Evolutionary conservation across 2,329 filamentous ascomycete species (phyloP), one percentile per base, ranked within the genome.

Genomic region (Aspergillus quadrilineatus): DNA sequence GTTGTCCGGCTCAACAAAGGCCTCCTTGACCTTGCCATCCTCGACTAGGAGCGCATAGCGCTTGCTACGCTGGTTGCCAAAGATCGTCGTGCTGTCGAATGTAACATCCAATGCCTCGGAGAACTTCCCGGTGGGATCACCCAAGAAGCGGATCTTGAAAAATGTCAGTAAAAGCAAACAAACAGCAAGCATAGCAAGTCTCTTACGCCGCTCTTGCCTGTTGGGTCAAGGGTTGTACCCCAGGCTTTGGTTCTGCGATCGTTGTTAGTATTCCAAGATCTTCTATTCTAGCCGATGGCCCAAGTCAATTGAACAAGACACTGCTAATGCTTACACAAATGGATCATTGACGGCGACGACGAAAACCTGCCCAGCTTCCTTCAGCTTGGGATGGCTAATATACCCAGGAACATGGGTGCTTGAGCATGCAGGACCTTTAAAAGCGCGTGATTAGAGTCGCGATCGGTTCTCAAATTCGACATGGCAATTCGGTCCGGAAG

Each of bases 271-370:
- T 17, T 6, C 17, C 28, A 12, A 42, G 15, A 29, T 51, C 14
- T 7, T 22, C 22, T 22, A 22, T 22, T 22, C 45, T 22, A 43
- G 37, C 15, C 7, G 15, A 9, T 36, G 12, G 36, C 9, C 43
- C 17, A 42, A 36, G 26, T 55, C 55, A 55, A 58, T 41, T 15
- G 8, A 17, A 34, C 17, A 42, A 39, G 12, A 48, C 4, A 28
- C 30, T n/a, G n/a, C 26, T n/a, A 39, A n/a, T 43, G 77, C 89
- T 76, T 80, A 95, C 89, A 96, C 92, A 73, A 97, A 97, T 17
- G 92, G 85, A 73, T 97, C 93, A 72, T 97, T 97, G 71, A 97
- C 92, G 14, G 89, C 87, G 55, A 97, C 86, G 41, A 97, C 90
- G 69, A 95, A 96, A 45, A 96, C 89, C 68, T 89, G 82, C 48